These are phyloP conservation scores for Venturiaceae sp. DNA, from an alignment of 2,329 filamentous ascomycete genomes.

Conservation along the genomic window DNA sequence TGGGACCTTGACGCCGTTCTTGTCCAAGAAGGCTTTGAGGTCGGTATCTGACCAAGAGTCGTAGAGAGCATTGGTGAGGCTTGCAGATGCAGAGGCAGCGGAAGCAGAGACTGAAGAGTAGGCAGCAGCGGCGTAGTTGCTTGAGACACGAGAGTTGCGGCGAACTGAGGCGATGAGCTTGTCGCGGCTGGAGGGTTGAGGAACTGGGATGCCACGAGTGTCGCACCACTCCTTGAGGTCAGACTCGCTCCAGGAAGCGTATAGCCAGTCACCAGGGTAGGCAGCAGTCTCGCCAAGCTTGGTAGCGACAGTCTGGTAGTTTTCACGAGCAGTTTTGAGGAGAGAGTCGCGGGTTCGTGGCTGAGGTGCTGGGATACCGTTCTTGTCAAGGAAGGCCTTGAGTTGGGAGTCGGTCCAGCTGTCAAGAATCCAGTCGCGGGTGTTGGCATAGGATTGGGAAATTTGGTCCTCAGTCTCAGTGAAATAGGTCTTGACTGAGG, in stretches of 20 bases:
- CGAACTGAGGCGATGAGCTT: conserved; percentile 82
- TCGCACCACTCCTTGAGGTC: conserved; percentile 93
- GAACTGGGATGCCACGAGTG: conserved; percentile 72
- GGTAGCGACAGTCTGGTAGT: conserved; percentile 70
- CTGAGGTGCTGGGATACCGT: conserved; percentile 79
- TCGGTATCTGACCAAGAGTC: conserved; percentile 84
- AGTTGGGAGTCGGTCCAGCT: conserved; percentile 88
- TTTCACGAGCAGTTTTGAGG: conserved; percentile 66
- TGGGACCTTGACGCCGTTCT: conserved; percentile 80
- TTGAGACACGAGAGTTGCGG: conserved; percentile 77
- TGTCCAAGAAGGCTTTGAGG: conserved; percentile 87
- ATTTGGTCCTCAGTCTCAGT: conserved; percentile 71
- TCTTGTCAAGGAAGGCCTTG: conserved; percentile 83
- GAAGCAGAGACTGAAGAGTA: conserved; percentile 29
- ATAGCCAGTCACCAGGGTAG: conserved; percentile 96
- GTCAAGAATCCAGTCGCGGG: conserved; percentile 90
- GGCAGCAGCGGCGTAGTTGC: conserved; percentile 54
- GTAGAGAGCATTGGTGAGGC: conserved; percentile 73
- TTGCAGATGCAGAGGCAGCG: conserved; percentile 53
- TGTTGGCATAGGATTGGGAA: conserved; percentile 58
- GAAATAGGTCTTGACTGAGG: conserved; percentile 64
- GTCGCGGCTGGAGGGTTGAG: conserved; percentile 76
- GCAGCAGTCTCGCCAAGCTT: conserved; percentile 63
- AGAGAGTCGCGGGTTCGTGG: conserved; percentile 78
- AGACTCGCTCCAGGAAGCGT: conserved; percentile 82